phyloP scores from a whole-genome alignment of 1,284 basidiomycete genomes.

The Mycena citricolor region DNA sequence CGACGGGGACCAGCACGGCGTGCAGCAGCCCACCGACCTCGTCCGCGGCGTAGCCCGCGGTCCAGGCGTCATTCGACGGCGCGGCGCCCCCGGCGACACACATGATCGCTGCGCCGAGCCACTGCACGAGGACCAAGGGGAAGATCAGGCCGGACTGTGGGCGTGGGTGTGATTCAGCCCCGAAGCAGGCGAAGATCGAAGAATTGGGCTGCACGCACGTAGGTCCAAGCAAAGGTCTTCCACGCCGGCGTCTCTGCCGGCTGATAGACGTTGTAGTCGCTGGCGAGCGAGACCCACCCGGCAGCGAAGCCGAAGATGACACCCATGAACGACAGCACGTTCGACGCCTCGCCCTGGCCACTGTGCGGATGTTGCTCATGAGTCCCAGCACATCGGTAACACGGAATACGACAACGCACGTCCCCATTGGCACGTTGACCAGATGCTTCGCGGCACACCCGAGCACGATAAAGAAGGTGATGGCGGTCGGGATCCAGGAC shows the following conservation, averaged over 20 bases:
- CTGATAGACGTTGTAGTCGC: conserved; percentile 24
- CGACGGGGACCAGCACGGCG: conserved; percentile 66
- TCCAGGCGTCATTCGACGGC: conserved; percentile 66
- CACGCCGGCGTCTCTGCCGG: conserved; percentile 21
- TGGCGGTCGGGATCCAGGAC: conserved; percentile 24
- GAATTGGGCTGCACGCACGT: conserved; percentile 13
- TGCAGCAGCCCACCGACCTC: conserved; percentile 78
- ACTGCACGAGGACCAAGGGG: conserved; percentile 70
- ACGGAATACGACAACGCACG: conserved; percentile 6
- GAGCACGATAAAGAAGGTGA: conserved; percentile 21
- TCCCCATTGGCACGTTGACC: conserved; percentile 22
- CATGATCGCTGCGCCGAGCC: conserved; percentile 69
- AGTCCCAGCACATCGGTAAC: not conserved
- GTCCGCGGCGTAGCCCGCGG: conserved; percentile 51
- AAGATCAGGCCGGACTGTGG: conserved; percentile 72
- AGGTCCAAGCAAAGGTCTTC: conserved; percentile 22
- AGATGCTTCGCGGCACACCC: conserved; percentile 21
- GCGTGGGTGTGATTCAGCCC: too few relatives aligned
- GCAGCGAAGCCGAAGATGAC: conserved; percentile 21
- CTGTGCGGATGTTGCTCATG: not conserved
- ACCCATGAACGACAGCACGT: conserved; percentile 23
- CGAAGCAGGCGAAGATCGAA: not conserved
- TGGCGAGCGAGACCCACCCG: conserved; percentile 22
- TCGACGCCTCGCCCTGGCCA: conserved; percentile 20
- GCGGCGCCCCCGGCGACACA: conserved; percentile 43